Evolutionary conservation across 805 yeast species (phyloP).

Genomic region (Brettanomyces bruxellensis): DNA sequence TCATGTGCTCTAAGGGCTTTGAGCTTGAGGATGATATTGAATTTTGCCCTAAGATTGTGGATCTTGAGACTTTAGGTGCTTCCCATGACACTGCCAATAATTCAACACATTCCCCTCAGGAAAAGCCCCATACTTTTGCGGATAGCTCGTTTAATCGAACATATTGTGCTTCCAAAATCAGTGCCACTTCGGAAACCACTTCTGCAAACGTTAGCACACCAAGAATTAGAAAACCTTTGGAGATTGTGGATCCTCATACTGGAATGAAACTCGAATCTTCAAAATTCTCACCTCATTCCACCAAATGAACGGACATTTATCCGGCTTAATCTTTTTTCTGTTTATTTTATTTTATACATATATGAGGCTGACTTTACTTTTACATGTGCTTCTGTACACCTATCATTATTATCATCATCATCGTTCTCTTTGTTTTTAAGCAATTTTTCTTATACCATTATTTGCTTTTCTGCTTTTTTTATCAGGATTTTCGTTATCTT

Average conservation of each 20-base stretch:
- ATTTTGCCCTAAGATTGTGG: constrained; percentile 44
- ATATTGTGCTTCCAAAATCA: background rate
- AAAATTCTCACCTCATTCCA: constrained; percentile 17
- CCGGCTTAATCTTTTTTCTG: background rate
- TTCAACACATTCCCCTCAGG: background rate
- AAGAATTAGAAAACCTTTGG: constrained; percentile 48
- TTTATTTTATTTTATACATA: background rate
- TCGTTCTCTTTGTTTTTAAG: too few relatives aligned
- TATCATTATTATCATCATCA: too few relatives aligned
- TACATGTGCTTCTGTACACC: background rate
- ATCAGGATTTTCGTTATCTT: background rate
- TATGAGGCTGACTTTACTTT: background rate
- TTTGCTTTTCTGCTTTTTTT: too few relatives aligned
- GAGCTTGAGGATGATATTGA: constrained; percentile 57
- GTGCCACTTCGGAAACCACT: constrained; percentile 2
- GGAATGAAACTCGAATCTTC: constrained; percentile 50
- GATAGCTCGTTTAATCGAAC: too few relatives aligned
- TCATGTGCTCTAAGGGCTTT: constrained; percentile 50
- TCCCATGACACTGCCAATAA: background rate
- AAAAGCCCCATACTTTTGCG: background rate
- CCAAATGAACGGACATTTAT: background rate
- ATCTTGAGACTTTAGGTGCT: constrained; percentile 16
- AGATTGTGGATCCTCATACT: constrained; percentile 55
- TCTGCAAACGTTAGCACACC: constrained; percentile 47
- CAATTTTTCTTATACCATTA: too few relatives aligned